Evolutionary conservation across 495 filamentous ascomycete genomes (phyloP).

Genomic region (Neurospora africana): DNA sequence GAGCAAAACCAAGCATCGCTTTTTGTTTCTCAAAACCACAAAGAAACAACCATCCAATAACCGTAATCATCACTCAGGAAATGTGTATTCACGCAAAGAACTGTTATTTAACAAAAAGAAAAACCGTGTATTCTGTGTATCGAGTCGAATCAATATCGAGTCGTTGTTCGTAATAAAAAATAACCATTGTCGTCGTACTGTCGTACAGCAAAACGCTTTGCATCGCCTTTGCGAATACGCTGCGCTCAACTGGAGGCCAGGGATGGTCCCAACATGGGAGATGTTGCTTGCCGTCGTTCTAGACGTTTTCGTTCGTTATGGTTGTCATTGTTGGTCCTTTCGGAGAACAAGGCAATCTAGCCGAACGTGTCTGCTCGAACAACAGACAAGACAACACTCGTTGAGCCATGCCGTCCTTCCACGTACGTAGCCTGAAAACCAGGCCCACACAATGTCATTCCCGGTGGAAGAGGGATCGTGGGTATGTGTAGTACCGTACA

Average conservation of each 20-base stretch:
- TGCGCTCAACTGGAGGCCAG: background rate
- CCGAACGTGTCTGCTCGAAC: background rate
- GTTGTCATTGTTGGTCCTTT: background rate
- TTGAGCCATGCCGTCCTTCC: conserved; percentile 24
- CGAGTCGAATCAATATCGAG: background rate
- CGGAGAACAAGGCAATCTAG: background rate
- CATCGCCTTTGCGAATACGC: background rate
- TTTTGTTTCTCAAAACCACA: background rate
- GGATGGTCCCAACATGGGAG: background rate
- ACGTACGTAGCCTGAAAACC: conserved; percentile 13
- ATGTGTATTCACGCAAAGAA: background rate
- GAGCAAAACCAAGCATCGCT: background rate
- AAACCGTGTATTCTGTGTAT: background rate
- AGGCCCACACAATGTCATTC: background rate
- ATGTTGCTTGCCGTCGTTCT: background rate
- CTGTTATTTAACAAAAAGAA: background rate
- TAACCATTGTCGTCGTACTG: background rate
- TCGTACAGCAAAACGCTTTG: background rate
- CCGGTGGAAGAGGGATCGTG: background rate
- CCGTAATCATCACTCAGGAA: background rate
- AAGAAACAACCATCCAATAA: background rate
- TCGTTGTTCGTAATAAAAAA: background rate
- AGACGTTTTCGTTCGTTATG: background rate
- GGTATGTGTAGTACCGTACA: background rate
- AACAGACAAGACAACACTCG: background rate